These are phyloP conservation scores for Herpetomonas samuelpessoai DNA, from an alignment of 208 protist species.

Conservation along the genomic window DNA sequence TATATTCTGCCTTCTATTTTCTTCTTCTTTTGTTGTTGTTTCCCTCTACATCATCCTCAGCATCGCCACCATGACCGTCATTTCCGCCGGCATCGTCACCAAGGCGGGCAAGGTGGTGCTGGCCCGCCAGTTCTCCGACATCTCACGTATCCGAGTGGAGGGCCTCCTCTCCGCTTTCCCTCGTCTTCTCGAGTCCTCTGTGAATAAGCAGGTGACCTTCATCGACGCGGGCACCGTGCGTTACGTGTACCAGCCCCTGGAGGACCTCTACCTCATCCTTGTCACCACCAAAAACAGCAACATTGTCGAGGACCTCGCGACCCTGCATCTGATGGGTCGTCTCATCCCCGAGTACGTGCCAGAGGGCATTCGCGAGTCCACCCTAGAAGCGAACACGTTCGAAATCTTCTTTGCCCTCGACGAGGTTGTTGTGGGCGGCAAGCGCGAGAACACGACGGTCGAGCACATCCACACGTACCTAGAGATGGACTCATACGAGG, in stretches of 20 bases:
- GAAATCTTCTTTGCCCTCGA: constrained; percentile 97
- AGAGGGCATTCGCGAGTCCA: constrained; percentile 57
- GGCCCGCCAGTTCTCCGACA: constrained; percentile 96
- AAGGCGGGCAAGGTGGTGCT: constrained; percentile 89
- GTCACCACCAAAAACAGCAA: constrained; percentile 96
- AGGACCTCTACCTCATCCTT: constrained; percentile 93
- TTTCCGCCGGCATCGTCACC: constrained; percentile 78
- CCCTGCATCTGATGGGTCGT: constrained; percentile 92
- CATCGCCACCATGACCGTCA: constrained; percentile 89
- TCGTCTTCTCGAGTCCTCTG: constrained; percentile 88
- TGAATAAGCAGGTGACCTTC: constrained; percentile 95
- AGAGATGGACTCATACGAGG: constrained; percentile 97
- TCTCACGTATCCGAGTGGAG: constrained; percentile 94
- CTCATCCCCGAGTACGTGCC: constrained; percentile 91
- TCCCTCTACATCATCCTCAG: too few relatives aligned
- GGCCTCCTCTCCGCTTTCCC: constrained; percentile 97
- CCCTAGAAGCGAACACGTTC: constrained; percentile 86
- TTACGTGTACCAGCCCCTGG: constrained; percentile 98
- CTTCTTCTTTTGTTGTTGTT: constrained; percentile 4
- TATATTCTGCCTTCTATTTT: too few relatives aligned
- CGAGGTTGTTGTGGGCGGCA: constrained; percentile 94
- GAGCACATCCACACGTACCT: constrained; percentile 95
- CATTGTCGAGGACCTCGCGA: constrained; percentile 98
- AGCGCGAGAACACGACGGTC: constrained; percentile 93
- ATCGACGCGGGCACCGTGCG: constrained; percentile 95